phyloP scores from a whole-genome alignment of 805 yeast genomes.

The Vanderwaltozyma polyspora region DNA sequence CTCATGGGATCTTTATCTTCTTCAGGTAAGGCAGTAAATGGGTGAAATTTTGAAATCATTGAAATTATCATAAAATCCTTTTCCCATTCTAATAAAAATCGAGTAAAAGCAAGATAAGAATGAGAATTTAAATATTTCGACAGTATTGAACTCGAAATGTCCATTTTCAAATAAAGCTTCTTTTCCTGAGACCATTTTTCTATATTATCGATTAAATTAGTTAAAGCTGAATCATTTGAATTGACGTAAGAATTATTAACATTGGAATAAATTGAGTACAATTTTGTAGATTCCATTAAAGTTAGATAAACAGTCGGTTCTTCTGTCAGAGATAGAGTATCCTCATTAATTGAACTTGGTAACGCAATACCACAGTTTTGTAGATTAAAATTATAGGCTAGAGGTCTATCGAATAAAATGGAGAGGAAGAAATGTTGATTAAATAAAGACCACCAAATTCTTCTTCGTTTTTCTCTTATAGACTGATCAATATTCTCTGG shows the following conservation, averaged over 20 bases:
- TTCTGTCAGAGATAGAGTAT: slow-evolving; percentile 14
- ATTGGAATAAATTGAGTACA: slow-evolving; percentile 22
- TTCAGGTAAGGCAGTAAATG: too few relatives aligned
- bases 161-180: slow-evolving; percentile 39
- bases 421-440: slow-evolving; percentile 55
- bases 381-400: not conserved
- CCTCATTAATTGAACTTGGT: slow-evolving; percentile 43
- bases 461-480: slow-evolving; percentile 40
- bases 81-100: slow-evolving; percentile 48
- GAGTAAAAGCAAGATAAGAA: slow-evolving; percentile 43
- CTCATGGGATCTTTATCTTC: too few relatives aligned
- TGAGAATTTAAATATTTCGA: slow-evolving; percentile 36
- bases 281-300: slow-evolving; percentile 41
- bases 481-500: slow-evolving; percentile 9
- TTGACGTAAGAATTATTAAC: too few relatives aligned
- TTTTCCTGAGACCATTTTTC: slow-evolving; percentile 31
- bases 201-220: slow-evolving; percentile 33
- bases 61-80: slow-evolving; percentile 45
- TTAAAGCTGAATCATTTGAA: not conserved
- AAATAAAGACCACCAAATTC: slow-evolving; percentile 61
- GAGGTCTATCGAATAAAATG: slow-evolving; percentile 55
- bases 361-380: slow-evolving; percentile 11
- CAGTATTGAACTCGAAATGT: slow-evolving; percentile 25
- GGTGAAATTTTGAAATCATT: too few relatives aligned
- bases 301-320: slow-evolving; percentile 50